Base-by-base conservation (phyloP, 345 rosid species). In the Lepidium africanum region DNA sequence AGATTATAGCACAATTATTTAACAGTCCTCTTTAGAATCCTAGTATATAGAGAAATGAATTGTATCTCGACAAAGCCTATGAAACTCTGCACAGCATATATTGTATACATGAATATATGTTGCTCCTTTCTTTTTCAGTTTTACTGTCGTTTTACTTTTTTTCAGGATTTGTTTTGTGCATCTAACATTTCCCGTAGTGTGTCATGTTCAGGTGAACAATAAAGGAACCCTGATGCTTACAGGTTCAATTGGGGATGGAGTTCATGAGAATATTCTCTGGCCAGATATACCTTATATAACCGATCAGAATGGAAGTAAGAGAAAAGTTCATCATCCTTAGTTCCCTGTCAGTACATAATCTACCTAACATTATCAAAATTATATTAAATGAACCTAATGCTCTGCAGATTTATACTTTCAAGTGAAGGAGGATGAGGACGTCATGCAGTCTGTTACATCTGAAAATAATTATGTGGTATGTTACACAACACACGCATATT, bases 221-320 rank as follows among this genome's bases (percentile, higher is more conserved):
- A 87, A 81, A 83, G 97, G 97, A 63, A 86, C 92, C 5, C 48
- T 94, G 69, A 78, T 89, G 87, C 77, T 91, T 76, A 82, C 87
- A 2, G 86, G 79, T 63, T 45, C 87, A 69, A 67, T 84, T 38
- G 69, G 79, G 66, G 86, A 81, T 74, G 95, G 83, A 54, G 69
- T 83, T 74, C 88, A 87, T 65, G 96, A 89, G 73, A 86, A 87
- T 63, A 67, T 94, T 75, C 67, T 91, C 69, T 86, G 88, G 90
- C 90, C 97, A 14, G 99, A 89, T 72, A 73, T 94, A 80, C 90
- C 86, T 76, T 94, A 87, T 62, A 80, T 84, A 45, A 85, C 88
- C 36, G 96, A 94, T 76, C 87, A 89, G 72, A 83, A 82, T 64
- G 99, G 99, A 82, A 85, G 99, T 91, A 79, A 76, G 76, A 63